phyloP scores from a whole-genome alignment of 192 early-diverging fungal species.

The Coemansia sp. region DNA sequence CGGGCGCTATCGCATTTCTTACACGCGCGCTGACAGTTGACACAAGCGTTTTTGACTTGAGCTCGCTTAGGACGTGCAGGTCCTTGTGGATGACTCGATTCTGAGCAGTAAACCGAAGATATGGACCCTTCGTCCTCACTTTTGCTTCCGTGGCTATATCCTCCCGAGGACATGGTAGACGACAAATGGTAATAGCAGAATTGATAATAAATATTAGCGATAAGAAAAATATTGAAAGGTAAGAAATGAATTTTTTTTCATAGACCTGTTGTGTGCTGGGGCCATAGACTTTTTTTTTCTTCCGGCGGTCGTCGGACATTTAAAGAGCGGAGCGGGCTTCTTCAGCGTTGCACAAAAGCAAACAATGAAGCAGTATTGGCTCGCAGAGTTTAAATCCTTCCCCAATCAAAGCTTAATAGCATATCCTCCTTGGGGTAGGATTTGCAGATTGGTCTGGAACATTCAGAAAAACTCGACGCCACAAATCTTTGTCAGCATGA shows the following conservation, averaged over 20 bases:
- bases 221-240: not conserved
- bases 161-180: not conserved
- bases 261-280: not conserved
- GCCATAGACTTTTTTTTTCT: not conserved
- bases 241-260: not conserved
- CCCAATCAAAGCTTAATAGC: not conserved
- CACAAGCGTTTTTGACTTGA: constrained; percentile 90
- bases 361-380: not conserved
- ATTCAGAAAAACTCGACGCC: not conserved
- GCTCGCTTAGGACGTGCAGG: constrained; percentile 57
- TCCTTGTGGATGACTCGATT: not conserved
- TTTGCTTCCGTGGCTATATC: not conserved
- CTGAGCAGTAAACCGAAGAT: not conserved
- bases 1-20: constrained; percentile 89
- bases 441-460: not conserved
- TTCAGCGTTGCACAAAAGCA: constrained; percentile 1
- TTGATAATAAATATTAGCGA: not conserved
- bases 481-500: not conserved
- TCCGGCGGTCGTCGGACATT: not conserved
- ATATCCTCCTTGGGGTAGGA: not conserved
- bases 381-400: not conserved
- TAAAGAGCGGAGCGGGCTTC: not conserved
- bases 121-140: not conserved
- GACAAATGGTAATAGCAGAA: not conserved
- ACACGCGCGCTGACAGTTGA: constrained; percentile 86